phyloP scores from a whole-genome alignment of 345 rosid species.

The Melaleuca alternifolia region DNA sequence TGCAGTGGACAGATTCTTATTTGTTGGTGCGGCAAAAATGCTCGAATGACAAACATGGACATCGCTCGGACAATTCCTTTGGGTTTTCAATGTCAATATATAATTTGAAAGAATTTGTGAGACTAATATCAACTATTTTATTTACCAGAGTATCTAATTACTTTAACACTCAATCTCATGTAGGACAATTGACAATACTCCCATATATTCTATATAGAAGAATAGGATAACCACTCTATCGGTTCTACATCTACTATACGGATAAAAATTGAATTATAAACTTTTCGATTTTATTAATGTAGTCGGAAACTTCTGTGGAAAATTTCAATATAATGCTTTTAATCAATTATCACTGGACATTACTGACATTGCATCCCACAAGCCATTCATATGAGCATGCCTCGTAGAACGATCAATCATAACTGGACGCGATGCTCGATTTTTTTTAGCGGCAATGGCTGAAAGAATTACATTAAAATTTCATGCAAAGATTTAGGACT shows the following conservation, averaged over 20 bases:
- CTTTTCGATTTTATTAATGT: neutral
- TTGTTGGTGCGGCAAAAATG: neutral
- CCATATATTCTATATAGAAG: neutral
- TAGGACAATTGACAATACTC: too few species aligned
- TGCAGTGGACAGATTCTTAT: neutral
- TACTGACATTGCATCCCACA: neutral
- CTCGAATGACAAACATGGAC: too few species aligned
- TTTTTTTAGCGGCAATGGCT: neutral
- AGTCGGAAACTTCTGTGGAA: fast-evolving
- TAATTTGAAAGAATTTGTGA: neutral
- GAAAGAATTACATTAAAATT: neutral
- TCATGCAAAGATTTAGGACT: neutral
- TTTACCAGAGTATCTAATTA: too few species aligned
- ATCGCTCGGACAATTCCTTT: neutral
- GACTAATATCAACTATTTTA: too few species aligned
- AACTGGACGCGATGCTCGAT: neutral
- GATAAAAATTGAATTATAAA: neutral
- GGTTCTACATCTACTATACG: neutral
- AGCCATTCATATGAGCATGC: fast-evolving
- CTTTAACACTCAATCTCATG: too few species aligned
- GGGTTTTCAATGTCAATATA: neutral
- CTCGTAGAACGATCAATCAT: fast-evolving
- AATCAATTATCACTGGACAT: neutral
- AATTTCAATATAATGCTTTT: neutral
- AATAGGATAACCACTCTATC: neutral